A percentile compares a stretch with the other conserved stretches of the same genome.
These are phyloP conservation scores for Ceratocystis diversiconidia DNA, from an alignment of 2,329 filamentous ascomycete genomes.

Conservation along the genomic window DNA sequence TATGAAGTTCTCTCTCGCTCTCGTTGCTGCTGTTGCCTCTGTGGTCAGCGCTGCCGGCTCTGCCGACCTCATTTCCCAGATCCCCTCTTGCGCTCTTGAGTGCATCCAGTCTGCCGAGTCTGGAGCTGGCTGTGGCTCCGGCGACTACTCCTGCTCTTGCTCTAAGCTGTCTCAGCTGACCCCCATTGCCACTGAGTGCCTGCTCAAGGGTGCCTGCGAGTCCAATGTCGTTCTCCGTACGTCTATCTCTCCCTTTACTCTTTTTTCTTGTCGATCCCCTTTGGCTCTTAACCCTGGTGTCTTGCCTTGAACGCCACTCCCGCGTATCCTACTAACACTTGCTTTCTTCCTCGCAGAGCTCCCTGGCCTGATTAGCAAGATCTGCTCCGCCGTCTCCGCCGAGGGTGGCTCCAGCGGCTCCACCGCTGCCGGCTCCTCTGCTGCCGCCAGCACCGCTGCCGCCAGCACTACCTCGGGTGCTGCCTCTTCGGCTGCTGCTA, in stretches of 20 bases:
- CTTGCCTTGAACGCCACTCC: too few relatives aligned
- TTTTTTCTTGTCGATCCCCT: too few relatives aligned
- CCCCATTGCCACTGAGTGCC: conserved; percentile 12
- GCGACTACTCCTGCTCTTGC: conserved; percentile 18
- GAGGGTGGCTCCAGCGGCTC: conserved; percentile 17
- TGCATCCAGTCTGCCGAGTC: conserved; percentile 16
- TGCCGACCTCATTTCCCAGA: conserved; percentile 15
- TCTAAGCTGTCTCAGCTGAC: conserved; percentile 11
- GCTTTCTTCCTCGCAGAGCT: conserved; percentile 18
- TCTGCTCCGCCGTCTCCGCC: conserved; percentile 21
- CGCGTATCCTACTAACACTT: conserved; percentile 14
- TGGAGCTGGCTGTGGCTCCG: conserved; percentile 9
- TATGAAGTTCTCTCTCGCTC: conserved; percentile 16
- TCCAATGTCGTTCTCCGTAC: conserved; percentile 27
- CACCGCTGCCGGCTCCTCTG: conserved; percentile 16
- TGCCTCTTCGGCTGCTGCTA: neutral
- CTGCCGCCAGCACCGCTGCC: conserved; percentile 18
- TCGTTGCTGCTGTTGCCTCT: conserved; percentile 11
- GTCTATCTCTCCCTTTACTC: conserved; percentile 15
- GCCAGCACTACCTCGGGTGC: conserved; percentile 13
- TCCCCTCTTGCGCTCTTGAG: conserved; percentile 17
- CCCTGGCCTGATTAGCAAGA: conserved; percentile 20
- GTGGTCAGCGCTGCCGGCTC: conserved; percentile 13
- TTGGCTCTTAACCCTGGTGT: too few relatives aligned
- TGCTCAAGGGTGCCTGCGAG: conserved; percentile 23